Percentiles rank a stretch among this genome's conserved stretches.
Conservation (phyloP, 1,139 yeast genomes). For the Schwanniomyces etchellsii region DNA sequence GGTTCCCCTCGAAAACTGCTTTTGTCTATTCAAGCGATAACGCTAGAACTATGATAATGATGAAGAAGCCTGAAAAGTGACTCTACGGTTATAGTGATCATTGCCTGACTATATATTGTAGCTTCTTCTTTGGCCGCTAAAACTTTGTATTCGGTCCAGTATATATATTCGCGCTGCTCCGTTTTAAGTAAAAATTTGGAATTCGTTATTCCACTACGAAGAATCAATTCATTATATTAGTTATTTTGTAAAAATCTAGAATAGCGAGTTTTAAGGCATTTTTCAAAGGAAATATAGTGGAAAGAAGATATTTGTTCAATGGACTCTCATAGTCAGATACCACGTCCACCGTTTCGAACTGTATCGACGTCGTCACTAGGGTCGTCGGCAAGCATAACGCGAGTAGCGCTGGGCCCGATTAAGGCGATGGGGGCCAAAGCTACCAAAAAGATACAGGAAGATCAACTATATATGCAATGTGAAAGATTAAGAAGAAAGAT, state of each 20-base stretch:
- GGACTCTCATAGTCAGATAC: slow-evolving; percentile 12
- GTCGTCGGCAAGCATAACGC: slow-evolving; percentile 25
- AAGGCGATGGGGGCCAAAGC: slow-evolving; percentile 39
- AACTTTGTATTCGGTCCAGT: too few relatives aligned
- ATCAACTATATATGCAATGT: slow-evolving; percentile 74
- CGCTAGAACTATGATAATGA: slow-evolving; percentile 25
- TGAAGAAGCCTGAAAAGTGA: slow-evolving; percentile 13
- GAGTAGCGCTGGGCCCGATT: slow-evolving; percentile 41
- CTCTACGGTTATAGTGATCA: background rate
- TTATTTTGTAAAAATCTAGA: too few relatives aligned
- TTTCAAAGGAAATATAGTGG: too few relatives aligned
- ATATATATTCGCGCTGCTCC: background rate
- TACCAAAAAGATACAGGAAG: slow-evolving; percentile 42
- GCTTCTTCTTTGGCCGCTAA: too few relatives aligned
- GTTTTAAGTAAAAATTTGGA: background rate
- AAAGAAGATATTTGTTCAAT: slow-evolving; percentile 5
- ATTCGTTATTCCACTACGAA: background rate
- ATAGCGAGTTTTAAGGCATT: too few relatives aligned
- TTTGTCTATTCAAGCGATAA: slow-evolving; percentile 30
- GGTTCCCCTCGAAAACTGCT: slow-evolving; percentile 37
- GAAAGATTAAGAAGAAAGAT: slow-evolving; percentile 52
- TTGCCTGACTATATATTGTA: too few relatives aligned
- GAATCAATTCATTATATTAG: background rate
- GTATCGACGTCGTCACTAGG: slow-evolving; percentile 30
- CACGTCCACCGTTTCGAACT: slow-evolving; percentile 28